These are phyloP conservation scores for Aspergillus neotritici DNA, from an alignment of 2,329 filamentous ascomycete species.

Conservation along the genomic window DNA sequence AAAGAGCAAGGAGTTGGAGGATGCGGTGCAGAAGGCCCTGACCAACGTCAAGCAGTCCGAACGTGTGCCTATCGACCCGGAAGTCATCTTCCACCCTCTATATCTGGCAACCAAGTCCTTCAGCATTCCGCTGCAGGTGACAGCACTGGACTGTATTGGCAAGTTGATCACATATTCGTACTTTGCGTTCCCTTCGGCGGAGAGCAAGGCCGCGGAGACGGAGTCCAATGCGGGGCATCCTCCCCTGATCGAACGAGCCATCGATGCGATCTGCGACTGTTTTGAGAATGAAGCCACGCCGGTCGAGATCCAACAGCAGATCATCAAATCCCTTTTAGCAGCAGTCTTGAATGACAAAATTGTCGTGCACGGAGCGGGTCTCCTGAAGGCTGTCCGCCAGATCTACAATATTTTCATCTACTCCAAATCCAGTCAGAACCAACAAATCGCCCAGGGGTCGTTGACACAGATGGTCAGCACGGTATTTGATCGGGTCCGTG, in stretches of 20 bases:
- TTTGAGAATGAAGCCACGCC: conserved; percentile 95
- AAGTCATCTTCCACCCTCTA: conserved; percentile 84
- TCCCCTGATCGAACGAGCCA: conserved; percentile 91
- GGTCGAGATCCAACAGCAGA: conserved; percentile 89
- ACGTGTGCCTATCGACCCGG: conserved; percentile 75
- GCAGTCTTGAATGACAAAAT: conserved; percentile 98
- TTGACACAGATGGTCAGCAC: conserved; percentile 98
- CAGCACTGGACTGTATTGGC: conserved; percentile 93
- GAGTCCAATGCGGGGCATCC: conserved; percentile 41
- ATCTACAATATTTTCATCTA: conserved; percentile 99
- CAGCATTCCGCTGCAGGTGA: conserved; percentile 79
- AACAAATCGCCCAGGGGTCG: conserved; percentile 94
- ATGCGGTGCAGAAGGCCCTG: conserved; percentile 74
- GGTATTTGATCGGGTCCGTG: conserved; percentile 91
- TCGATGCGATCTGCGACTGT: conserved; percentile 98
- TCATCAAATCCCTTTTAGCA: conserved; percentile 91
- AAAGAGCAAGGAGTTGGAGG: conserved; percentile 75
- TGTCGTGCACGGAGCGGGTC: conserved; percentile 90
- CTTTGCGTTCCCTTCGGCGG: conserved; percentile 67
- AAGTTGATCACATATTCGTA: conserved; percentile 99
- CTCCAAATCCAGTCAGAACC: conserved; percentile 87
- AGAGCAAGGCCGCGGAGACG: conserved; percentile 16
- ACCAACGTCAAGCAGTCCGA: conserved; percentile 81
- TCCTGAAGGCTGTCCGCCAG: conserved; percentile 92
- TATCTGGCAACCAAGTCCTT: conserved; percentile 82